Evolutionary conservation across 2,329 filamentous ascomycete species (phyloP).

Genomic region (Coniochaeta sp.): DNA sequence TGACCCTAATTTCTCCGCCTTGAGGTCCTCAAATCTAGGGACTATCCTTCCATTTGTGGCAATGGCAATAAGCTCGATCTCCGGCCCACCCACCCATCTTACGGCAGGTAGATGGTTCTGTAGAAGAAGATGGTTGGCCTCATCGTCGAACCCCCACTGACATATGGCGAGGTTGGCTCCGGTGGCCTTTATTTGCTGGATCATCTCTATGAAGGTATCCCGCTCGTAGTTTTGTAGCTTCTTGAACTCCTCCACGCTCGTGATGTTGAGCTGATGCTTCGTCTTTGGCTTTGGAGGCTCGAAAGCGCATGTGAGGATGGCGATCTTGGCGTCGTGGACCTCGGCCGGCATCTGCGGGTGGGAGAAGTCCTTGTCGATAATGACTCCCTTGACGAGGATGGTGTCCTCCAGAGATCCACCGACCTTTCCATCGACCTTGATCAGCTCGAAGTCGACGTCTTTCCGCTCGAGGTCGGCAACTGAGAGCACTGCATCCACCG

Average conservation of each 20-base stretch:
- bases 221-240: conserved; percentile 93
- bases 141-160: conserved; percentile 99
- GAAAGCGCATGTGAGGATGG: conserved; percentile 95
- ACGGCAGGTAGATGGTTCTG: conserved; percentile 96
- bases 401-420: conserved; percentile 91
- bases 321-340: conserved; percentile 91
- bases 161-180: conserved; percentile 97
- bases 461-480: conserved; percentile 93
- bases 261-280: conserved; percentile 98
- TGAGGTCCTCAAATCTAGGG: conserved; percentile 92
- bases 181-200: conserved; percentile 93
- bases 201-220: conserved; percentile 98
- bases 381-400: conserved; percentile 91
- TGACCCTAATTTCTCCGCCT: conserved; percentile 78
- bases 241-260: conserved; percentile 95
- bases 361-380: conserved; percentile 99
- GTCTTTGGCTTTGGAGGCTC: conserved; percentile 99
- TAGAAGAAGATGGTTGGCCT: conserved; percentile 93
- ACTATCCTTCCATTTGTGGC: conserved; percentile 97
- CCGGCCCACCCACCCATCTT: conserved; percentile 94
- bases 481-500: conserved; percentile 91
- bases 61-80: conserved; percentile 97
- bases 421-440: conserved; percentile 98
- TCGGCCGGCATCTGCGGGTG: conserved; percentile 98
- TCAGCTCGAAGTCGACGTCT: conserved; percentile 97